phyloP scores from a whole-genome alignment of 2,329 filamentous ascomycete genomes.

The Arthrobotrys musiformis region DNA sequence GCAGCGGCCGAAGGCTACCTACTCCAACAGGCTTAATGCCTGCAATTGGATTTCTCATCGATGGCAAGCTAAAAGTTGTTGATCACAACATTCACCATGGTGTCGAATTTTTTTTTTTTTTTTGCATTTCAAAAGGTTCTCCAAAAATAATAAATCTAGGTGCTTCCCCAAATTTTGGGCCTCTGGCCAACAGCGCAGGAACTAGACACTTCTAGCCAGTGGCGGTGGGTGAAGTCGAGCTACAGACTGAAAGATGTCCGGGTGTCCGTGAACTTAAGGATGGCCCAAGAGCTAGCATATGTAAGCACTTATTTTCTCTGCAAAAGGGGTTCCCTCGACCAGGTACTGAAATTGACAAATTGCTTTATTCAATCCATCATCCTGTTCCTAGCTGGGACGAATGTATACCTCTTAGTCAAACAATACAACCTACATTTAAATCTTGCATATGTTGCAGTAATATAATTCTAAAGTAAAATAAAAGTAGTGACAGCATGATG shows the following conservation, averaged over 20 bases:
- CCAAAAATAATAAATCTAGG: too few relatives aligned
- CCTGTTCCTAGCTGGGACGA: background rate
- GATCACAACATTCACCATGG: background rate
- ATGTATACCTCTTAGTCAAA: background rate
- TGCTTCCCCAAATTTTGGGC: background rate
- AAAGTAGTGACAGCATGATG: background rate
- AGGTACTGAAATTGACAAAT: background rate
- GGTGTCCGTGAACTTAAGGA: slow-evolving; percentile 11
- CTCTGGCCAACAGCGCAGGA: background rate
- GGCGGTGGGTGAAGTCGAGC: background rate
- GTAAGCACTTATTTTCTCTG: background rate
- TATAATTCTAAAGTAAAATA: background rate
- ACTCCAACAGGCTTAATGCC: slow-evolving; percentile 1
- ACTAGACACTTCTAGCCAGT: background rate
- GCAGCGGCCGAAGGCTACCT: slow-evolving; percentile 8
- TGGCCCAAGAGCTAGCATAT: background rate
- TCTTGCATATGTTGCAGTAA: background rate
- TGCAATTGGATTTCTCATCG: background rate
- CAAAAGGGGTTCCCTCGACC: slow-evolving; percentile 8
- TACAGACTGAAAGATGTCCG: background rate
- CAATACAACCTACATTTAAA: background rate
- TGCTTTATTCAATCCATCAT: background rate
- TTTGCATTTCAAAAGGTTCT: background rate
- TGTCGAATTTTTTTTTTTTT: background rate
- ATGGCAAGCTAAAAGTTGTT: background rate